A percentile compares a stretch with the other conserved stretches of the same genome.
These are phyloP conservation scores for Aphanocladium album DNA, from an alignment of 2,329 filamentous ascomycete genomes.

Conservation along the genomic window DNA sequence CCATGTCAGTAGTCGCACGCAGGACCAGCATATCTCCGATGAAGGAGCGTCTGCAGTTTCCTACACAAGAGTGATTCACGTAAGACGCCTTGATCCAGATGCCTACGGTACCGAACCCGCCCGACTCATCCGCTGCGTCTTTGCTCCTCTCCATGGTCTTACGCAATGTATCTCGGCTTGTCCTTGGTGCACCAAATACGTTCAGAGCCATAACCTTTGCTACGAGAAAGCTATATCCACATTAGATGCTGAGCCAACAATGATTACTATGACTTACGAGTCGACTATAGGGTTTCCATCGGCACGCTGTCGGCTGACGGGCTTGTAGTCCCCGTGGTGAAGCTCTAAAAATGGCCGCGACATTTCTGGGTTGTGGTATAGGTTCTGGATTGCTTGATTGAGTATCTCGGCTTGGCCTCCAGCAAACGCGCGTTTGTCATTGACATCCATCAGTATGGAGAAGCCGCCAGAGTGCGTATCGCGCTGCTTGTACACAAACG, in stretches of 20 bases:
- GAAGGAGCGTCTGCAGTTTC: slow-evolving; percentile 42
- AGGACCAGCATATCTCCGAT: slow-evolving; percentile 51
- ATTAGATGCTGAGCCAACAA: not conserved
- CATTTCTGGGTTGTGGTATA: slow-evolving; percentile 35
- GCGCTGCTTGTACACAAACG: slow-evolving; percentile 36
- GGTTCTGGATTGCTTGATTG: slow-evolving; percentile 37
- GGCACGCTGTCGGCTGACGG: slow-evolving; percentile 19
- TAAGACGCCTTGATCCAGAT: slow-evolving; percentile 44
- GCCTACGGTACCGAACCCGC: slow-evolving; percentile 28
- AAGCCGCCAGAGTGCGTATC: slow-evolving; percentile 15
- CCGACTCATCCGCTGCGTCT: not conserved
- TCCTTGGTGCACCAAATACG: not conserved
- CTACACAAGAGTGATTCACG: slow-evolving; percentile 49
- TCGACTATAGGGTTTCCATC: slow-evolving; percentile 41
- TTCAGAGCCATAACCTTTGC: not conserved
- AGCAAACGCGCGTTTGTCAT: slow-evolving; percentile 25
- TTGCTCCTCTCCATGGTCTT: not conserved
- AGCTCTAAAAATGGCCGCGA: slow-evolving; percentile 31
- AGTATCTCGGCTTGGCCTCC: slow-evolving; percentile 39
- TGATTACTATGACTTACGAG: slow-evolving; percentile 30
- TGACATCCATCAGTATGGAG: slow-evolving; percentile 33
- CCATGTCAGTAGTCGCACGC: slow-evolving; percentile 40
- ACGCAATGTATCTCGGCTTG: not conserved
- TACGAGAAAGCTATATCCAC: not conserved
- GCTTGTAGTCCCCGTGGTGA: slow-evolving; percentile 35